A percentile compares a stretch with the other conserved stretches of the same genome.
Evolutionary conservation across 2,329 filamentous ascomycete species (phyloP).

Genomic region (Pestalotiopsis sp.): DNA sequence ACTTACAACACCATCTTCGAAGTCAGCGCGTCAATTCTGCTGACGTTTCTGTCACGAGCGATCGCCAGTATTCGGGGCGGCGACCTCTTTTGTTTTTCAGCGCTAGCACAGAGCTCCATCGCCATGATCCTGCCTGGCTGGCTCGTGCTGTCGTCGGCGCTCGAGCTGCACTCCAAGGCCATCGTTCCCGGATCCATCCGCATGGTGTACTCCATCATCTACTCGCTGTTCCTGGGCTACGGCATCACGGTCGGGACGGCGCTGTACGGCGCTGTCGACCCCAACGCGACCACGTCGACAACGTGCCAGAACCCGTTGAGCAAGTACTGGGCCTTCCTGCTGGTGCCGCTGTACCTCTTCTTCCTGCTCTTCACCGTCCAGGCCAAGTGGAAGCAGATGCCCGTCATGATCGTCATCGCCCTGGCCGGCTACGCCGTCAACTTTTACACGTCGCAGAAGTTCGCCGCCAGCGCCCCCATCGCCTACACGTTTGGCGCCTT

Average conservation of each 20-base stretch:
- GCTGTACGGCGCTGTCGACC: constrained; percentile 52
- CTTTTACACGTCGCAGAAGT: constrained; percentile 70
- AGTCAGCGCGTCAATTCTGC: constrained; percentile 61
- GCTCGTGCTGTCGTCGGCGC: constrained; percentile 54
- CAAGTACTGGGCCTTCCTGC: constrained; percentile 60
- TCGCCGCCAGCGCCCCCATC: constrained; percentile 72
- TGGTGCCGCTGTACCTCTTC: constrained; percentile 69
- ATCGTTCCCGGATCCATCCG: constrained; percentile 71
- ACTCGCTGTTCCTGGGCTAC: constrained; percentile 71
- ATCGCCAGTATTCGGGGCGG: constrained; percentile 66
- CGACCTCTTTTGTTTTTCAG: constrained; percentile 69
- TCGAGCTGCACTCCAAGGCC: constrained; percentile 70
- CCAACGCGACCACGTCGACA: constrained; percentile 42
- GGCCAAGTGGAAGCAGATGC: constrained; percentile 79
- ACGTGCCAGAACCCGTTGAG: constrained; percentile 48
- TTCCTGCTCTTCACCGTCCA: constrained; percentile 78
- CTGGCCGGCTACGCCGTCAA: constrained; percentile 77
- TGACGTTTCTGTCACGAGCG: constrained; percentile 68
- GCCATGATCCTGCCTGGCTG: constrained; percentile 72
- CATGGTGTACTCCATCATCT: constrained; percentile 74
- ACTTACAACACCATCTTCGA: constrained; percentile 62
- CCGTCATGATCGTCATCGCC: constrained; percentile 75
- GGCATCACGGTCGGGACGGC: constrained; percentile 65
- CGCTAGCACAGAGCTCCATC: constrained; percentile 73
- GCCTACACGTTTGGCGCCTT: constrained; percentile 78